Evolutionary conservation across 805 yeast species (phyloP), one percentile per base, ranked within the genome.

Genomic region (Kodamaea restingae): DNA sequence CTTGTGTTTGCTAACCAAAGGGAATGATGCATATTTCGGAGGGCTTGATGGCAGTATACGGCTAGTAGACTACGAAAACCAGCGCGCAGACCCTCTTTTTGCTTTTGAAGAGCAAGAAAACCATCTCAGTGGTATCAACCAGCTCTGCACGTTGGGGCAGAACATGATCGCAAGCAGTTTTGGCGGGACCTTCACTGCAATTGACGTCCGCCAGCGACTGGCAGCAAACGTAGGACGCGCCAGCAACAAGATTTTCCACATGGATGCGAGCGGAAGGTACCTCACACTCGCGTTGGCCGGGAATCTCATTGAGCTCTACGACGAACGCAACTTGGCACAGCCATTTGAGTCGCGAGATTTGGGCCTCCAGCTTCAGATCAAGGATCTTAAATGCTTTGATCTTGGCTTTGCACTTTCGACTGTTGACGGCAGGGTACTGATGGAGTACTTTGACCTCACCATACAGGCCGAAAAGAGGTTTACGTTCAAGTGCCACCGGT

Each of bases 401-500:
- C 55, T 63, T 46, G 93, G 82, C 6, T 81, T 75, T 55, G 87
- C 81, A 0, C 71, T 80, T 22, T 68, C 87, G 18, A 80, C 91
- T 1, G 69, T 87, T n/a, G 95, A 86, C 50, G 95, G 95, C 0
- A 65, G 95, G 20, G 88, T 84, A 1, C 80, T 88, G 0, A 75
- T 87, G 18, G 91, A 86, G 45, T 80, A 70, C 49, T 75, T 81
- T 39, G 76, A 79, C 39, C 72, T 76, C 3, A 57, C 70, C 3
- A 52, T 53, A 3, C 69, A 62, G 42, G 73, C 63, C 37, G 47
- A 58, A 1, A 61, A 66, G 41, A 74, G 78, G 40, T 88, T 81
- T 56, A 91, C 95, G 0, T 88, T 88, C 67, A 79, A 87, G 51
- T 82, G 95, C 44, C 96, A 88, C 57, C 61, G 95, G 22, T 40